Evolutionary conservation across 768 basidiomycete species (phyloP).

Genomic region (Collybiopsis luxurians): DNA sequence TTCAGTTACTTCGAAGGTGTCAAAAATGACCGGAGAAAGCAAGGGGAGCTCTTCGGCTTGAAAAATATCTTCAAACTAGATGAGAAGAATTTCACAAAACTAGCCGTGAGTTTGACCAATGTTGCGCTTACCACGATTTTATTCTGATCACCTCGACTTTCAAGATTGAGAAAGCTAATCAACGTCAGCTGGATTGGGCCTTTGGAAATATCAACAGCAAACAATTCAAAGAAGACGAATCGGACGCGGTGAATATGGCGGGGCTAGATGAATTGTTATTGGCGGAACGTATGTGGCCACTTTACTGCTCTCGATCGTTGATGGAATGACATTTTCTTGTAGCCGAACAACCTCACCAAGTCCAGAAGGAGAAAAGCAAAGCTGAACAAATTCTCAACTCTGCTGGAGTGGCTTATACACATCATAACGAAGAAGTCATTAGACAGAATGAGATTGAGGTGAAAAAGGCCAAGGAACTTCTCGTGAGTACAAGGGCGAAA

Average conservation of each 20-base stretch:
- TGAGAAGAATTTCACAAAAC: slow-evolving; percentile 69
- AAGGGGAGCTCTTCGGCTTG: slow-evolving; percentile 83
- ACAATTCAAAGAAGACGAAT: slow-evolving; percentile 30
- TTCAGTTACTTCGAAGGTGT: slow-evolving; percentile 77
- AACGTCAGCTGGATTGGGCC: slow-evolving; percentile 80
- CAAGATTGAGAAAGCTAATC: slow-evolving; percentile 76
- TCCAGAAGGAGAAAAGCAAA: slow-evolving; percentile 48
- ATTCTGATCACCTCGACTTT: neutral
- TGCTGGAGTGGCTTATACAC: slow-evolving; percentile 69
- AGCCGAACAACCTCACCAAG: slow-evolving; percentile 38
- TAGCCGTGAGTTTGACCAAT: slow-evolving; percentile 47
- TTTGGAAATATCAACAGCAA: slow-evolving; percentile 59
- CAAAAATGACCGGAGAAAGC: slow-evolving; percentile 69
- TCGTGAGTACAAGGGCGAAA: slow-evolving; percentile 4
- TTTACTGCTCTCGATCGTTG: neutral
- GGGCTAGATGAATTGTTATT: slow-evolving; percentile 68
- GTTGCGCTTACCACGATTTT: neutral
- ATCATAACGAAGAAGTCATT: slow-evolving; percentile 71
- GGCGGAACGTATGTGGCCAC: slow-evolving; percentile 51
- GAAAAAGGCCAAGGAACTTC: slow-evolving; percentile 51
- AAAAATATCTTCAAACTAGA: slow-evolving; percentile 84
- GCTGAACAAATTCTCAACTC: slow-evolving; percentile 54
- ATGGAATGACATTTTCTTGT: neutral
- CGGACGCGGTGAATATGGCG: slow-evolving; percentile 34
- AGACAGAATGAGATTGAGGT: slow-evolving; percentile 67